phyloP scores from a whole-genome alignment of 352 stramenopile genomes.

The Globisporangium splendens region DNA sequence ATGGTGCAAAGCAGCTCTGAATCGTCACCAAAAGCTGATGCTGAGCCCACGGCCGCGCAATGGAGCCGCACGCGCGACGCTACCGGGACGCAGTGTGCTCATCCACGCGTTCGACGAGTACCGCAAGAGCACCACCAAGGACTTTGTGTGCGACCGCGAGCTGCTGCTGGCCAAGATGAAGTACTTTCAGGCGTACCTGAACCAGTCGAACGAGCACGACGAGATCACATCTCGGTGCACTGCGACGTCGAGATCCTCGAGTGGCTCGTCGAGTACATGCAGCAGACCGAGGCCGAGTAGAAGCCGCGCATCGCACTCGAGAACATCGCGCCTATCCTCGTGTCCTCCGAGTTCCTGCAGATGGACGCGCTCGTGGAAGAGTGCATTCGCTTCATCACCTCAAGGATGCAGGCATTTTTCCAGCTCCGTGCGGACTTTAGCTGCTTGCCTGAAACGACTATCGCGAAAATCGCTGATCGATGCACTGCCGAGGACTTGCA shows the following conservation, averaged over 20 bases:
- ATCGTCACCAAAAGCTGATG: neutral
- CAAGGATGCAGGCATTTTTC: conserved; percentile 76
- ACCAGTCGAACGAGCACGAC: conserved; percentile 73
- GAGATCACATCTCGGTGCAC: conserved; percentile 92
- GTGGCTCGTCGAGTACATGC: conserved; percentile 89
- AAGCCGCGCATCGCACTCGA: conserved; percentile 52
- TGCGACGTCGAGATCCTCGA: conserved; percentile 92
- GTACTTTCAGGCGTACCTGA: conserved; percentile 88
- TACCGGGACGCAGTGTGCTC: conserved; percentile 43
- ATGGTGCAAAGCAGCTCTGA: neutral
- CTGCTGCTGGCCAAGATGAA: conserved; percentile 88
- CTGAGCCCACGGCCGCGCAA: conserved; percentile 2
- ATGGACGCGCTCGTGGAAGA: conserved; percentile 87
- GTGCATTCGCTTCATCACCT: conserved; percentile 76
- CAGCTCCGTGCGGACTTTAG: conserved; percentile 82
- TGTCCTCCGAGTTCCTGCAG: conserved; percentile 90
- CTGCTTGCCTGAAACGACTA: conserved; percentile 74
- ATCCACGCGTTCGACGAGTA: conserved; percentile 91
- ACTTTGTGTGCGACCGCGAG: conserved; percentile 80
- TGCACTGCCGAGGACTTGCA: conserved; percentile 59
- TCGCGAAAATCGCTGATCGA: conserved; percentile 65
- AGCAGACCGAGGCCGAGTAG: conserved; percentile 46
- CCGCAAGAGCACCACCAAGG: conserved; percentile 75
- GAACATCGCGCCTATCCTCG: conserved; percentile 84
- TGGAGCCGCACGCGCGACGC: no score